These are phyloP conservation scores for Trypanosoma vivax DNA, from an alignment of 208 protist species.

Conservation along the genomic window DNA sequence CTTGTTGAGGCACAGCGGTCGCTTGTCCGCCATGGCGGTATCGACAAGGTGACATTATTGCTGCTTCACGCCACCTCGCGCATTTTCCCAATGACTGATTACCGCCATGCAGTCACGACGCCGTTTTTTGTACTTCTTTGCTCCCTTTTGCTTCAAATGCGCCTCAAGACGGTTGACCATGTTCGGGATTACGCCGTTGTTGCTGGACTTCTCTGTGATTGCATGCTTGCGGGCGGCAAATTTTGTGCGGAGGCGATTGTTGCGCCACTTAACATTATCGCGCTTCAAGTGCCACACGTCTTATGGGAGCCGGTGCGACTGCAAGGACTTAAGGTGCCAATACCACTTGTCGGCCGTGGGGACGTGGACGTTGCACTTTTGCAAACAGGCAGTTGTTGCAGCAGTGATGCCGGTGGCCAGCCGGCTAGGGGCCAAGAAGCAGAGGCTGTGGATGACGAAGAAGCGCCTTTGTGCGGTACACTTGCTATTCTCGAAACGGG, in stretches of 20 bases:
- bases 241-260: slow-evolving; percentile 60
- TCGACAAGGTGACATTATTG: slow-evolving; percentile 37
- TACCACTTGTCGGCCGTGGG: slow-evolving; percentile 50
- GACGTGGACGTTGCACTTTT: slow-evolving; percentile 23
- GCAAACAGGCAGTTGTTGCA: not conserved
- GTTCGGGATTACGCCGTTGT: slow-evolving; percentile 49
- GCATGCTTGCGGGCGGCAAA: slow-evolving; percentile 26
- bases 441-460: not conserved
- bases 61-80: slow-evolving; percentile 56
- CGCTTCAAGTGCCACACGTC: slow-evolving; percentile 53
- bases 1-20: slow-evolving; percentile 66
- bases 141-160: slow-evolving; percentile 58
- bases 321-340: slow-evolving; percentile 48
- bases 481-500: slow-evolving; percentile 31
- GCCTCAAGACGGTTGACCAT: slow-evolving; percentile 34
- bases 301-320: slow-evolving; percentile 47
- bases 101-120: slow-evolving; percentile 74
- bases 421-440: not conserved
- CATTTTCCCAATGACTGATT: slow-evolving; percentile 70
- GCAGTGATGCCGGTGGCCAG: not conserved
- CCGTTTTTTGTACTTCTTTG: slow-evolving; percentile 67
- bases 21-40: slow-evolving; percentile 38
- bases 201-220: slow-evolving; percentile 35
- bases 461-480: slow-evolving; percentile 11
- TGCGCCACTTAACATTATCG: slow-evolving; percentile 61